Percentiles rank a stretch among this genome's conserved stretches.
Evolutionary conservation across 257 asterid genomes (phyloP).

Genomic region (Rubia yunnanensis): DNA sequence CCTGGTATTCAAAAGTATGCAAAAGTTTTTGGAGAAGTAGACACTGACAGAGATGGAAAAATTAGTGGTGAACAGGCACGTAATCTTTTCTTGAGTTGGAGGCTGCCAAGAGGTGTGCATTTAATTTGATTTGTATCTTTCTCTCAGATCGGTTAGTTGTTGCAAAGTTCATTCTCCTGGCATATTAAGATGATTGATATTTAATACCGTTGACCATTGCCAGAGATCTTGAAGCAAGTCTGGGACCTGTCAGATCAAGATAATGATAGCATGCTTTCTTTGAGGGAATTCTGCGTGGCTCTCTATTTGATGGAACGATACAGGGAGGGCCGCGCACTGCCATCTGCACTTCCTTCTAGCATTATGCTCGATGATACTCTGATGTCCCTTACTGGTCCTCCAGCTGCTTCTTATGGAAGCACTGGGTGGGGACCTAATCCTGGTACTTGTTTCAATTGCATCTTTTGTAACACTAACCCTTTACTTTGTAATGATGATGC

Average conservation of each 20-base stretch:
- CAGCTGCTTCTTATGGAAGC: slow-evolving; percentile 49
- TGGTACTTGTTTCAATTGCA: slow-evolving; percentile 39
- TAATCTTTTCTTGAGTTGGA: slow-evolving; percentile 87
- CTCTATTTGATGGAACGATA: slow-evolving; percentile 88
- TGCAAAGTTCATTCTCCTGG: too few relatives aligned
- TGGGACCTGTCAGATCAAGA: slow-evolving; percentile 99
- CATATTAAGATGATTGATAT: slow-evolving; percentile 16
- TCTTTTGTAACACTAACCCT: slow-evolving; percentile 1
- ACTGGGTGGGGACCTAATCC: slow-evolving; percentile 53
- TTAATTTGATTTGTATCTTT: neutral
- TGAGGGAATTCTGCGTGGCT: slow-evolving; percentile 90
- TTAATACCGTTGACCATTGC: slow-evolving; percentile 21
- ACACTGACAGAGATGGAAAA: slow-evolving; percentile 81
- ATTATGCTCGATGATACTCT: slow-evolving; percentile 83
- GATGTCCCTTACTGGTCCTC: slow-evolving; percentile 77
- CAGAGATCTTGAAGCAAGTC: slow-evolving; percentile 95
- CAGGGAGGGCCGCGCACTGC: slow-evolving; percentile 77
- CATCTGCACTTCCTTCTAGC: slow-evolving; percentile 67
- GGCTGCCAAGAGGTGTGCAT: slow-evolving; percentile 75
- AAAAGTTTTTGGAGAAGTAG: slow-evolving; percentile 85
- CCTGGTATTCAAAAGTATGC: slow-evolving; percentile 88
- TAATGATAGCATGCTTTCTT: slow-evolving; percentile 87
- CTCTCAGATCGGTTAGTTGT: too few relatives aligned
- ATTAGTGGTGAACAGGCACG: slow-evolving; percentile 91
- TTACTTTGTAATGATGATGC: slow-evolving; percentile 6